Evolutionary conservation across 106 monocot genomes (phyloP).

Genomic region (Dendrobium chrysotoxum): DNA sequence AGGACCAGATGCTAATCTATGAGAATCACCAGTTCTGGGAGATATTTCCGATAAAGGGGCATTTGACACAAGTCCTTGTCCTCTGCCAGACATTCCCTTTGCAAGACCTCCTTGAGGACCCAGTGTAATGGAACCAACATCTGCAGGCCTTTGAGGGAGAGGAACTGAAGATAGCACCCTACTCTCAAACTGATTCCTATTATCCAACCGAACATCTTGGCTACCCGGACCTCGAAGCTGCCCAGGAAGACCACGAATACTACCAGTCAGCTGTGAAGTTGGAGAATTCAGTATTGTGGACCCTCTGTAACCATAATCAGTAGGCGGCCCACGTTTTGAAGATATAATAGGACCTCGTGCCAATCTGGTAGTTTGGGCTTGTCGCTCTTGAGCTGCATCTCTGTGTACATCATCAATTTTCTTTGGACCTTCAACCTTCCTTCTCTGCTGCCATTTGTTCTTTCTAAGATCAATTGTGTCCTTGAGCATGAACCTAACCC

Average conservation of each 20-base stretch:
- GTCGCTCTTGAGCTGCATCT: slow-evolving; percentile 93
- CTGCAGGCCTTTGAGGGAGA: slow-evolving; percentile 45
- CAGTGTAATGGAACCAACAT: slow-evolving; percentile 62
- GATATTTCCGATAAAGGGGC: slow-evolving; percentile 17
- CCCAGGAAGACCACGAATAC: slow-evolving; percentile 32
- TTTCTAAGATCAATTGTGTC: slow-evolving; percentile 86
- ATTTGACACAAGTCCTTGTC: slow-evolving; percentile 44
- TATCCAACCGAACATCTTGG: slow-evolving; percentile 67
- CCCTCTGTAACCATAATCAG: slow-evolving; percentile 50
- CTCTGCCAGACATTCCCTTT: slow-evolving; percentile 82
- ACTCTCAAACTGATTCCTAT: slow-evolving; percentile 47
- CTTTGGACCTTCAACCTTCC: slow-evolving; percentile 92
- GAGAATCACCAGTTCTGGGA: slow-evolving; percentile 14
- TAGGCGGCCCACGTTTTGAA: slow-evolving; percentile 46
- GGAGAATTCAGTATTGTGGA: slow-evolving; percentile 39
- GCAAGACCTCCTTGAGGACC: slow-evolving; percentile 96
- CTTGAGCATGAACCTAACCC: slow-evolving; percentile 83
- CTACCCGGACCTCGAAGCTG: slow-evolving; percentile 28
- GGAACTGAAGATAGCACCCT: slow-evolving; percentile 54
- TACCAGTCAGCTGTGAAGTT: slow-evolving; percentile 36
- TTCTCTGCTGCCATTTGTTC: slow-evolving; percentile 83
- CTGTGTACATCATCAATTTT: slow-evolving; percentile 96
- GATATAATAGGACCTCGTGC: slow-evolving; percentile 50
- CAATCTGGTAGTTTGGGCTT: slow-evolving; percentile 64
- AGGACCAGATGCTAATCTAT: slow-evolving; percentile 32